phyloP scores from a whole-genome alignment of 768 basidiomycete genomes.

The Exsudoporus frostii region DNA sequence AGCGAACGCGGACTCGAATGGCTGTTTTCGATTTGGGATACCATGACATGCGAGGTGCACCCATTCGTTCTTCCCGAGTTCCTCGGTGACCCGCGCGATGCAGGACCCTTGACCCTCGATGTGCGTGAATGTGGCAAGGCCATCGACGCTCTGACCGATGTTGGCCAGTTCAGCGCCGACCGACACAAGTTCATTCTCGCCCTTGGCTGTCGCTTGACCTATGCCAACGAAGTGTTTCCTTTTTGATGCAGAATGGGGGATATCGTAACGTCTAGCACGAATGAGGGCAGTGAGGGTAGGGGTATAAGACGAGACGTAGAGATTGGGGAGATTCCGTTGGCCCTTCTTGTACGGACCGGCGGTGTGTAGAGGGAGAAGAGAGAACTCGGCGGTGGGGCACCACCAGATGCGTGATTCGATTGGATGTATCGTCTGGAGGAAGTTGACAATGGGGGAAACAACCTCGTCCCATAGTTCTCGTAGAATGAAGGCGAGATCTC shows the following conservation, averaged over 20 bases:
- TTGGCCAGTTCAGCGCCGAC: not conserved
- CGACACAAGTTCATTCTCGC: not conserved
- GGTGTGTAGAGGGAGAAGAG: not conserved
- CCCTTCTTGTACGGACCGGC: not conserved
- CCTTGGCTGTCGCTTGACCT: not conserved
- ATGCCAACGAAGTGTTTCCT: slow-evolving; percentile 1
- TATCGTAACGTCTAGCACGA: not conserved
- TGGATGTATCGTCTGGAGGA: not conserved
- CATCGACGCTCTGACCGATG: not conserved
- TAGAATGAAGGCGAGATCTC: not conserved
- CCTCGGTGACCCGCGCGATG: not conserved
- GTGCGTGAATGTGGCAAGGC: not conserved
- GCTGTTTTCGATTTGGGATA: not conserved
- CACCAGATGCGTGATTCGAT: not conserved
- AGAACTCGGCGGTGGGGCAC: not conserved
- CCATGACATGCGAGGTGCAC: slow-evolving; percentile 29
- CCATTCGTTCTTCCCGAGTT: slow-evolving; percentile 7
- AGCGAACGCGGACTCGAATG: slow-evolving; percentile 18
- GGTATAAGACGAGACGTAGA: slow-evolving; percentile 18
- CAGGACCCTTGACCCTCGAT: not conserved
- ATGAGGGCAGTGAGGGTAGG: slow-evolving; percentile 11
- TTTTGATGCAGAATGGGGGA: not conserved
- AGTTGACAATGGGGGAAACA: not conserved
- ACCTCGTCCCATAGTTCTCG: not conserved
- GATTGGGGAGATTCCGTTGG: slow-evolving; percentile 1